Base-by-base conservation (phyloP, 2,329 filamentous ascomycete genomes). In the Bertia moriformis region DNA sequence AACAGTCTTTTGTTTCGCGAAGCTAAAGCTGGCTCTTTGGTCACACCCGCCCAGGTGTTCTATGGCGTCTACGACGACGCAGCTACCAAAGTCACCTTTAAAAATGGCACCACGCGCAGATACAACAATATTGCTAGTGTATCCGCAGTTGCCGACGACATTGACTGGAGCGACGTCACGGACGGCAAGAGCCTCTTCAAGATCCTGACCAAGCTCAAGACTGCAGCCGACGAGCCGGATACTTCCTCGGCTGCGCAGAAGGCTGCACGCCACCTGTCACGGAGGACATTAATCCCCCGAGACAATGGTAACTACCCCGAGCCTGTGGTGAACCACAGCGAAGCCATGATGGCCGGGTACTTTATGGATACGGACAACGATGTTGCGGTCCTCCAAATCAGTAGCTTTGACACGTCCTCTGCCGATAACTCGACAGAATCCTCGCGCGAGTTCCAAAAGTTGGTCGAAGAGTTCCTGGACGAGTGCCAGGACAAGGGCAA, bases 401-500 rank as follows among this genome's bases (percentile, higher is more conserved):
- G 17, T 19, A 49, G 41, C 20, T 55, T 38, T 54, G 54, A 10
- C 7, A 7, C 22, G 7, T 27, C 22, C 22, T n/a, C n/a, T n/a
- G n/a, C n/a, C n/a, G n/a, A n/a, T n/a, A n/a, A n/a, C n/a, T n/a
- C n/a, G n/a, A 43, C 43, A 38, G 43, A 48, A 4, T 49, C 44
- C 37, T 42, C 50, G 1, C 36, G 45, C 24, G 53, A 60, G 39
- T 64, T 62, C 42, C 54, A 63, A 35, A 43, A 49, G 3, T 56
- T 56, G 7, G 45, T 53, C 0, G 40, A 44, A 33, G 32, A 40
- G 4, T 56, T 55, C 43, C 41, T 56, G 4, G 41, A 33, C 10
- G 33, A 44, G 18, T 52, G 49, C 24, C 60, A 61, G 41, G 57
- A 59, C 7, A 62, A 60, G 1, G 67, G 66, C 41, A 77, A 74